Conservation (phyloP, 129 eudicot species). For the Kitagawia praeruptora region DNA sequence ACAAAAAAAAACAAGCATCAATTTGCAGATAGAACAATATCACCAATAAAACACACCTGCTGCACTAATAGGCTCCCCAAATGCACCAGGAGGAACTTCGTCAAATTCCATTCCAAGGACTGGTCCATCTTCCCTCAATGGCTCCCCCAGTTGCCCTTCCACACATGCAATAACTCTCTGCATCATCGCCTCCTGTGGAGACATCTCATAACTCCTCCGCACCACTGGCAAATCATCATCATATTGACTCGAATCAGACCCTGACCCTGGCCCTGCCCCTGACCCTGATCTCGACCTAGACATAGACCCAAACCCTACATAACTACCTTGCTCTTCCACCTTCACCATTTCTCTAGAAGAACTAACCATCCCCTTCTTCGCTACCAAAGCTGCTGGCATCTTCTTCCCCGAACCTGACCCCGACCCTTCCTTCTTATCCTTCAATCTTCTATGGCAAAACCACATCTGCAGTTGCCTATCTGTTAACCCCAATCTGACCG, state of each 20-base stretch:
- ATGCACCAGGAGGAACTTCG: conserved; percentile 93
- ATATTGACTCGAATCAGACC: conserved; percentile 40
- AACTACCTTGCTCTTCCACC: conserved; percentile 32
- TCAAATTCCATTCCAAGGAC: conserved; percentile 88
- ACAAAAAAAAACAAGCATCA: neutral
- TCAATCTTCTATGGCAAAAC: conserved; percentile 92
- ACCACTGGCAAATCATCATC: conserved; percentile 31
- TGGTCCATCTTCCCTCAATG: conserved; percentile 86
- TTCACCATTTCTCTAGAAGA: conserved; percentile 43
- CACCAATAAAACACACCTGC: conserved; percentile 6
- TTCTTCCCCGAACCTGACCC: conserved; percentile 36
- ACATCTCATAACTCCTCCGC: conserved; percentile 41
- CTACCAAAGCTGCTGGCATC: conserved; percentile 17
- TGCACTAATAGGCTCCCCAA: conserved; percentile 81
- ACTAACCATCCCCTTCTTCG: conserved; percentile 20
- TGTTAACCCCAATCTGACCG: conserved; percentile 50
- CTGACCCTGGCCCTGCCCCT: conserved; percentile 35
- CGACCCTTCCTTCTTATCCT: conserved; percentile 66
- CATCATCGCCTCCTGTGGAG: conserved; percentile 41
- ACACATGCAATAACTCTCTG: conserved; percentile 65
- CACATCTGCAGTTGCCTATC: conserved; percentile 98
- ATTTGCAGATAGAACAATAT: neutral
- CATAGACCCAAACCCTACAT: conserved; percentile 35
- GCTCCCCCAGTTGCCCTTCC: conserved; percentile 83
- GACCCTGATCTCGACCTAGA: conserved; percentile 35